Evolutionary conservation across 1,139 yeast genomes (phyloP), one percentile per base, ranked within the genome.

Genomic region (Nakaseomyces bracarensis): DNA sequence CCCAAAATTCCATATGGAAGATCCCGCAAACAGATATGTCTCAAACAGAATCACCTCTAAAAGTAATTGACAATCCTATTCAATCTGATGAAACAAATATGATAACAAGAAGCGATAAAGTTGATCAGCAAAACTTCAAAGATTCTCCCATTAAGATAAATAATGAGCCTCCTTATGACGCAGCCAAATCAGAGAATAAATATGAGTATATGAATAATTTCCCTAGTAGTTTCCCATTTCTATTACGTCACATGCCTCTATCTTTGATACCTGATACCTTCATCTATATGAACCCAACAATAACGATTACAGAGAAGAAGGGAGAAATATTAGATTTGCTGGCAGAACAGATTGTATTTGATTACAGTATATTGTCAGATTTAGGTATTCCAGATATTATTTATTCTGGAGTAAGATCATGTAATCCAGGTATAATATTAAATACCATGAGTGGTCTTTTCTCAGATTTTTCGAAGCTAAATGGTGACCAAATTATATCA

Each of bases 211-310:
- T 33, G 36, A 27, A 37, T 13, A 39, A 46, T 14, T 30, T 49
- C 16, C 39, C 44, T 8, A 45, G 49, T 2, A 57, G 52, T 37
- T 44, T 58, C 3, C 87, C 86, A 1, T 75, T 81, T 56, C 68
- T 81, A 15, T 57, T 81, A 31, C 62, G 87, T 44, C 75, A 79
- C 37, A 72, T 80, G 45, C 78, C 82, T 27, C 67, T 79, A 0
- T 66, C 71, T 29, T 72, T 82, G 0, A 74, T 81, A 11, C 87
- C 89, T 0, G 64, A 66, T 13, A 55, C 60, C 11, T 77, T 74
- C 48, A 60, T 75, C 8, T 41, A 46, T 23, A 38, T 46, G 1
- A 62, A 60, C 35, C 60, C 60, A 3, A 52, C 56, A 1, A 43
- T 54, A 2, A 43, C 54, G 3, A 44, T 52, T 1, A 40, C 47